These are phyloP conservation scores for Lantana camara DNA, from an alignment of 257 asterid species.

Conservation along the genomic window DNA sequence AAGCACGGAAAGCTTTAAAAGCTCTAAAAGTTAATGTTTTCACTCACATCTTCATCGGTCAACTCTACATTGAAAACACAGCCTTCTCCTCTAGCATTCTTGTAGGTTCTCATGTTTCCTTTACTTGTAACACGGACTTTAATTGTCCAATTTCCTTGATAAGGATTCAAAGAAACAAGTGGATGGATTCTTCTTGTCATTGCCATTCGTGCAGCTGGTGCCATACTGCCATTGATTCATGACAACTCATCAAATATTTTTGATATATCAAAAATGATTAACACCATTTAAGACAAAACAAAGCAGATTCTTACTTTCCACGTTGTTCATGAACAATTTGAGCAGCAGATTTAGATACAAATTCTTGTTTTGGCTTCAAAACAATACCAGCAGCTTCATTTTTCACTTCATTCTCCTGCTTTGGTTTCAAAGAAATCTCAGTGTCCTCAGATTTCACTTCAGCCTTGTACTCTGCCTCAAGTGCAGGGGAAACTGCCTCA, in stretches of 20 bases:
- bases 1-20: neutral
- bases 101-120: conserved; percentile 74
- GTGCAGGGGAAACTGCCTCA: conserved; percentile 70
- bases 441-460: conserved; percentile 39
- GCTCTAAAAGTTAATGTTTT: neutral
- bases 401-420: conserved; percentile 41
- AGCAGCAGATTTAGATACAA: conserved; percentile 73
- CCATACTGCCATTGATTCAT: conserved; percentile 52
- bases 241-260: neutral
- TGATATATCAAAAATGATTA: neutral
- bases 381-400: conserved; percentile 34
- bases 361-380: conserved; percentile 74
- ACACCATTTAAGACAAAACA: neutral
- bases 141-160: conserved; percentile 92
- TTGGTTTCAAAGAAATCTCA: conserved; percentile 32
- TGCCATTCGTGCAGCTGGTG: conserved; percentile 83
- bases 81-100: conserved; percentile 90
- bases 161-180: conserved; percentile 87
- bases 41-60: conserved; percentile 93
- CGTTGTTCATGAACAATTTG: conserved; percentile 79
- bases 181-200: conserved; percentile 88
- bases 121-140: conserved; percentile 83
- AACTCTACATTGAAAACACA: conserved; percentile 96
- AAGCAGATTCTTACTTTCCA: conserved; percentile 57
- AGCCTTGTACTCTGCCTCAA: conserved; percentile 63